Conservation (phyloP, 441 rosid species). For the Lepidium campestre region DNA sequence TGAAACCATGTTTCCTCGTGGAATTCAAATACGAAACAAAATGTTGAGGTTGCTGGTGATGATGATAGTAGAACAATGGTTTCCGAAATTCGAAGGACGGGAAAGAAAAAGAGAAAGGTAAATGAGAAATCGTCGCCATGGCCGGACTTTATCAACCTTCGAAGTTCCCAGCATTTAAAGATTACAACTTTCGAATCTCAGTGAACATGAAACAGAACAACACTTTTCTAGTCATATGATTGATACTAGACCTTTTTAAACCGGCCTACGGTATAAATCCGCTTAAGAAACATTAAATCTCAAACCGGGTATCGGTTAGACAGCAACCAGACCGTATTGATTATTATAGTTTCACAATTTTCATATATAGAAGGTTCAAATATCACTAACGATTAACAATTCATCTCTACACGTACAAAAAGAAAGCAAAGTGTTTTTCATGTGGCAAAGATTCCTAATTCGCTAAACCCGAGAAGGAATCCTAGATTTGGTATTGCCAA, state of each 20-base stretch:
- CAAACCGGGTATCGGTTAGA: not conserved
- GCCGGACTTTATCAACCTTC: slow-evolving; percentile 18
- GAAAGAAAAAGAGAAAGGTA: slow-evolving; percentile 18
- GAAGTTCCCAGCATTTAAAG: not conserved
- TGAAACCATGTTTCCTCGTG: slow-evolving; percentile 20
- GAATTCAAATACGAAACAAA: slow-evolving; percentile 10
- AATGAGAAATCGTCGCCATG: slow-evolving; percentile 40
- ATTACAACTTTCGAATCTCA: not conserved
- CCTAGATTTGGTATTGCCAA: slow-evolving; percentile 11
- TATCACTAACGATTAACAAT: not conserved
- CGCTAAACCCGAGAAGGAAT: not conserved
- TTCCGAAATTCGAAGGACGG: slow-evolving; percentile 18
- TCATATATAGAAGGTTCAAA: not conserved
- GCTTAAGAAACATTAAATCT: not conserved
- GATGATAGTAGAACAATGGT: slow-evolving; percentile 6
- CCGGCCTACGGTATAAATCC: not conserved
- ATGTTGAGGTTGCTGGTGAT: slow-evolving; percentile 9
- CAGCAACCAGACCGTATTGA: not conserved
- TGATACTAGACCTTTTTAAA: not conserved
- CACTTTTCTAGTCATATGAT: not conserved
- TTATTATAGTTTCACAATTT: not conserved
- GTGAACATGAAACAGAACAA: not conserved
- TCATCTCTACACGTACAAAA: not conserved
- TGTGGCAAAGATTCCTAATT: slow-evolving; percentile 5
- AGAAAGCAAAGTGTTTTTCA: not conserved